Evolutionary conservation across 345 rosid species (phyloP), one percentile per base, ranked within the genome.

Genomic region (Citrus sinensis): DNA sequence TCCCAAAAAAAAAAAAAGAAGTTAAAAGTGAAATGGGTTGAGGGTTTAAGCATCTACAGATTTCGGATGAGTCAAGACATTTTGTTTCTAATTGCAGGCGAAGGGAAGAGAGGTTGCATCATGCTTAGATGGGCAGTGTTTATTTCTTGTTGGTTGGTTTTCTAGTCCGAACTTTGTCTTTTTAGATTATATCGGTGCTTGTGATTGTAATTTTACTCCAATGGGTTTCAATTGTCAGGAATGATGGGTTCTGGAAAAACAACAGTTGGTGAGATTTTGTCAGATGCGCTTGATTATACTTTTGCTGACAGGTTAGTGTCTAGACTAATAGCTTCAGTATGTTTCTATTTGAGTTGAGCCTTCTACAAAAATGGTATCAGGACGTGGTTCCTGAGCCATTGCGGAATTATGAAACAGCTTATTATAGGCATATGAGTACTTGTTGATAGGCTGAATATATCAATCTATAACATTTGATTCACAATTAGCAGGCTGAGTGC

Each of bases 181-280:
- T 29, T 39, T 39, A 63, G 14, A 72, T 29, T 30, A 6, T 34
- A 56, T 16, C 9, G 5, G 62, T 42, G 9, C 4, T 66, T 60
- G 67, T 71, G 10, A 11, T 27, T 62, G 64, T 56, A 74, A 67
- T 75, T 66, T 51, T 27, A 54, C 69, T 70, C 24, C n/a, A 9
- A 10, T 22, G 75, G 59, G 6, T 46, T 37, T 40, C 62, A 70
- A 42, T 68, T 76, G 2, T 32, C 76, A 86, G 91, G 91, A 78
- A 81, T 88, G 89, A 88, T 88, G 91, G 91, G 91, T 7, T 86
- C 89, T 6, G 91, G 91, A 59, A 88, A 88, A 81, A 79, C 89
- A 19, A 86, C 91, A 2, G 87, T 86, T 0, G 91, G 89, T 22
- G 78, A 84, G 78, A 68, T 88, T 81, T 75, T 88, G 76, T 79